Conservation (phyloP, 1,139 yeast genomes). For the Debaryomyces psychrophilus region DNA sequence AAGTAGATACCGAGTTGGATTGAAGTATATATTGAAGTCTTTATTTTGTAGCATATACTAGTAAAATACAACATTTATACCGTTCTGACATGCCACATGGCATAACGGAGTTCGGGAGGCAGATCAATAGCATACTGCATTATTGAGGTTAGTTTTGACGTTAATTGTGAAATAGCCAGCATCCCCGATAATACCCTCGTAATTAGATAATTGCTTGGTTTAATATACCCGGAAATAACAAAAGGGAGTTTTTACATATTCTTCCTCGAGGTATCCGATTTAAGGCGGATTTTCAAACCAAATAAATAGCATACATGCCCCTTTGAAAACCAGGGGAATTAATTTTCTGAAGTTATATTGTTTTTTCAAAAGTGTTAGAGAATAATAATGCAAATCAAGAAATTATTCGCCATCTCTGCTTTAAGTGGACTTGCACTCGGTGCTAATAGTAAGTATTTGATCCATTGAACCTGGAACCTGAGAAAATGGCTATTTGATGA, state of each 20-base stretch:
- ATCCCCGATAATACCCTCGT: slow-evolving; percentile 6
- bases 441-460: slow-evolving; percentile 51
- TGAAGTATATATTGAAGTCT: not conserved
- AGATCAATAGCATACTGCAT: not conserved
- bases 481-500: not conserved
- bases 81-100: not conserved
- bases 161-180: slow-evolving; percentile 2
- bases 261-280: not conserved
- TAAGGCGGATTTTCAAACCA: slow-evolving; percentile 9
- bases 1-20: not conserved
- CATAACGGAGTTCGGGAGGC: not conserved
- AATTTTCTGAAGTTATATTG: not conserved
- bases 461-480: not conserved
- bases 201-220: slow-evolving; percentile 7
- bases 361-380: slow-evolving; percentile 1
- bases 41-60: not conserved
- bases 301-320: slow-evolving; percentile 7
- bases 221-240: slow-evolving; percentile 4
- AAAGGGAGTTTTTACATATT: slow-evolving; percentile 1
- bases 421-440: slow-evolving; percentile 50
- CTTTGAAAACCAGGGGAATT: not conserved
- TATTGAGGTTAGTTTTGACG: not conserved
- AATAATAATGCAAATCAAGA: slow-evolving; percentile 52
- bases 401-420: slow-evolving; percentile 49
- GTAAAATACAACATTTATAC: not conserved